Base-by-base conservation (phyloP, 257 asterid species). In the Ballota nigra region DNA sequence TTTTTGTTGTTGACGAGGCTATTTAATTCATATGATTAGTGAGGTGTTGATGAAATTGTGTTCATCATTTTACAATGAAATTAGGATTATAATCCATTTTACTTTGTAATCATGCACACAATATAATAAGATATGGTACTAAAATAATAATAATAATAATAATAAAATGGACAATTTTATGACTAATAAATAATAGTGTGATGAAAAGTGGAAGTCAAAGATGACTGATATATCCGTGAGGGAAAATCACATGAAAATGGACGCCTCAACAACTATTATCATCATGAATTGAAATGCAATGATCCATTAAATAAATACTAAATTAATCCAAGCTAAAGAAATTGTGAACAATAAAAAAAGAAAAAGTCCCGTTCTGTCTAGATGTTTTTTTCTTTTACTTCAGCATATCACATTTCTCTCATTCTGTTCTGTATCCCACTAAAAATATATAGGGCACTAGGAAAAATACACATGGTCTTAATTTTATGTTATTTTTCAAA, bases 191-290 rank as follows among this genome's bases (percentile, higher is more conserved):
- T 43, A 13, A 13, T 43, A 43, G 18, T 23, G 41, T 23, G 41
- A 26, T 66, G 12, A 58, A 2, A 58, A 58, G 45, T 40, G 57
- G 49, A 36, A 41, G 24, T 49, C 24, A 16, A 69, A 33, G 19
- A 20, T 26, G 57, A 8, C 1, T 11, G 69, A 7, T 28, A 43
- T 7, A 43, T 65, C 62, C 68, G 31, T 77, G 70, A 59, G 47
- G 10, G 38, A 77, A 59, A 38, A 53, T 73, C 68, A 72, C 74
- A 63, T 66, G 78, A 76, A 65, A 74, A 66, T 59, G 63, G 72
- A 77, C 62, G 67, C 38, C 47, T 53, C 66, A 73, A 62, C 66
- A 43, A 57, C 49, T 72, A 22, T 24, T 72, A n/a, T 10, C 29
- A 18, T 75, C 57, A 61, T 45, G 23, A 51, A 68, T 60, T 51